phyloP scores from a whole-genome alignment of 108 stramenopile species.

The Halocafeteria seosinensis region DNA sequence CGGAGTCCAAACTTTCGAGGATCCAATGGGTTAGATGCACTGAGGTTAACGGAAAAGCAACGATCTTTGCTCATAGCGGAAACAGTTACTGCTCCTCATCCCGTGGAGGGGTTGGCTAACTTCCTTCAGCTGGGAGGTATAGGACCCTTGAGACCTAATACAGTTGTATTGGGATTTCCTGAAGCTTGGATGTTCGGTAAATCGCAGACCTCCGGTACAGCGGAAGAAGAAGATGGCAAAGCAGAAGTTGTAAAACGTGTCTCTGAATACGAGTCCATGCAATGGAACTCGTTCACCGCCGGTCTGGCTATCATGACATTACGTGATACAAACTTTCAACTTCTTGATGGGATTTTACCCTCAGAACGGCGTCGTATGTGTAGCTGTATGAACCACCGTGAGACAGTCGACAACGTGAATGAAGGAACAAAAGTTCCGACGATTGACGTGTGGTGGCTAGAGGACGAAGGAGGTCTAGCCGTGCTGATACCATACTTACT shows the following conservation, averaged over 20 bases:
- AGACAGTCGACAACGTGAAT: background rate
- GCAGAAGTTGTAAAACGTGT: background rate
- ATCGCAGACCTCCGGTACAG: background rate
- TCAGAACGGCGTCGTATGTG: too few relatives aligned
- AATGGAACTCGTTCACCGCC: background rate
- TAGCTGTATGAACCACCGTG: background rate
- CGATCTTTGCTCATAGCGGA: background rate
- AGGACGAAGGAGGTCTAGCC: slow-evolving; percentile 12
- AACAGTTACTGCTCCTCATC: slow-evolving; percentile 1
- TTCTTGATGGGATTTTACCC: background rate
- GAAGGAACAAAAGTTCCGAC: background rate
- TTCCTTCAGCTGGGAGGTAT: slow-evolving; percentile 12
- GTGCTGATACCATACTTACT: slow-evolving; percentile 7
- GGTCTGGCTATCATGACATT: slow-evolving; percentile 3
- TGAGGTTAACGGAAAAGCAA: background rate
- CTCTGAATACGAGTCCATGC: slow-evolving; percentile 3
- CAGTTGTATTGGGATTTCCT: slow-evolving; percentile 9
- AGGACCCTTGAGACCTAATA: slow-evolving; percentile 10
- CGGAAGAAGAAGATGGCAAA: too few relatives aligned
- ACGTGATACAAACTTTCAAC: slow-evolving; percentile 1
- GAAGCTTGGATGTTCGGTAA: background rate
- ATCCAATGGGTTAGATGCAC: background rate
- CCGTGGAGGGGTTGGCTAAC: background rate
- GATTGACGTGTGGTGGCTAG: slow-evolving; percentile 15
- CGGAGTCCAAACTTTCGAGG: background rate